phyloP scores from a whole-genome alignment of 768 basidiomycete species.

The Agrocybe chaxingu region DNA sequence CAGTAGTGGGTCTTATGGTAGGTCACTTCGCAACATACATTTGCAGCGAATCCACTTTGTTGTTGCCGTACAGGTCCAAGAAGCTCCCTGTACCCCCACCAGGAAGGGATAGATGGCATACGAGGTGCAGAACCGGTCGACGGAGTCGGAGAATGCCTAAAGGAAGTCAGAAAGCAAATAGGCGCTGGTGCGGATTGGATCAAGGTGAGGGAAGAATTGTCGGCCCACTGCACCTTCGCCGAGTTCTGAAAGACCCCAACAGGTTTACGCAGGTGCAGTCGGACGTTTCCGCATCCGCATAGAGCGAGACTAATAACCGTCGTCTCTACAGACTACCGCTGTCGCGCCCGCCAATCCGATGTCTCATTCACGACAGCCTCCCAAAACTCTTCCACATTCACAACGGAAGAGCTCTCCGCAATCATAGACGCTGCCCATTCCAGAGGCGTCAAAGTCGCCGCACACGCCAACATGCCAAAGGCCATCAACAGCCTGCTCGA shows the following conservation, averaged over 20 bases:
- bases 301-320: background rate
- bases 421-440: slow-evolving; percentile 52
- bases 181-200: slow-evolving; percentile 69
- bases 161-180: slow-evolving; percentile 56
- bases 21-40: slow-evolving; percentile 7
- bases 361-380: slow-evolving; percentile 34
- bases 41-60: background rate
- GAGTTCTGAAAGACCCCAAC: background rate
- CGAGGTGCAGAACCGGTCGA: slow-evolving; percentile 59
- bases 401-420: slow-evolving; percentile 37
- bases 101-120: slow-evolving; percentile 53
- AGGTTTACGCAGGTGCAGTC: slow-evolving; percentile 52
- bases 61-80: slow-evolving; percentile 45
- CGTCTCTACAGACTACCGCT: slow-evolving; percentile 43
- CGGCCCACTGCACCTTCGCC: slow-evolving; percentile 4
- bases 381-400: slow-evolving; percentile 42
- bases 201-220: slow-evolving; percentile 36
- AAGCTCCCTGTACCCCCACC: slow-evolving; percentile 38
- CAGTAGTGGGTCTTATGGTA: slow-evolving; percentile 59
- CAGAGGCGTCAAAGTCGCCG: slow-evolving; percentile 55
- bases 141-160: slow-evolving; percentile 51
- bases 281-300: slow-evolving; percentile 4
- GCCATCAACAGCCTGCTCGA: slow-evolving; percentile 31
- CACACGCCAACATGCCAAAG: slow-evolving; percentile 40
- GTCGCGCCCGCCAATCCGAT: slow-evolving; percentile 41